Evolutionary conservation across 805 yeast genomes (phyloP).

Genomic region (Wickerhamiella shivajii): DNA sequence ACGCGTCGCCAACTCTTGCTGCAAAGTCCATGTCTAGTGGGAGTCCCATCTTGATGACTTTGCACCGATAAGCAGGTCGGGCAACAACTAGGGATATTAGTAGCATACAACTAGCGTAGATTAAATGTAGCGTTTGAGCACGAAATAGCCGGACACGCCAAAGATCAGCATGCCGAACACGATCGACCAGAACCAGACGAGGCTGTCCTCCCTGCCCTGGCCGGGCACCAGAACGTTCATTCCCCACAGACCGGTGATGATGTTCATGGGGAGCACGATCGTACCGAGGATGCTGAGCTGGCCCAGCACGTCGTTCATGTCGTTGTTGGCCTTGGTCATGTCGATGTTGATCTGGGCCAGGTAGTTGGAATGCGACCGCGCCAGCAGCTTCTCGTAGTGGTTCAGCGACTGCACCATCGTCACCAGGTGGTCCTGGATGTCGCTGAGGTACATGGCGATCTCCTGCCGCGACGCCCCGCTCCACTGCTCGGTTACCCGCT

Average conservation of each 20-base stretch:
- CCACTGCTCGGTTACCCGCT: constrained; percentile 77
- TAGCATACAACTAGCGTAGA: no score
- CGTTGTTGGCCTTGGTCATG: constrained; percentile 93
- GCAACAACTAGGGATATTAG: no score
- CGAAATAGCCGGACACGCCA: constrained; percentile 19
- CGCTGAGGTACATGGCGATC: constrained; percentile 89
- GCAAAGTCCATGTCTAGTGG: no score
- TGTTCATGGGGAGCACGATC: constrained; percentile 85
- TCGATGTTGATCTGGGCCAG: constrained; percentile 94
- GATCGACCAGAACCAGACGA: constrained; percentile 48
- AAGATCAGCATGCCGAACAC: constrained; percentile 19
- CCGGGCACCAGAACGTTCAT: constrained; percentile 98
- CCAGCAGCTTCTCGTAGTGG: constrained; percentile 85
- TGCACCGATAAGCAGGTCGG: no score
- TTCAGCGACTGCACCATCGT: constrained; percentile 94
- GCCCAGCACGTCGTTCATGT: constrained; percentile 90
- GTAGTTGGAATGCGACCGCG: constrained; percentile 91
- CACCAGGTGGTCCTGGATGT: constrained; percentile 93
- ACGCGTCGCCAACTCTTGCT: no score
- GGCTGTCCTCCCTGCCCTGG: constrained; percentile 41
- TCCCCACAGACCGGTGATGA: constrained; percentile 96
- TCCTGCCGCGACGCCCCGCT: constrained; percentile 67
- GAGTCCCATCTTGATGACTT: no score
- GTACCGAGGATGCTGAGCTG: constrained; percentile 90
- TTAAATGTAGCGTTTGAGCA: constrained; percentile 16